These are phyloP conservation scores for Panaeolus papilionaceus DNA, from an alignment of 768 basidiomycete species.

Conservation along the genomic window DNA sequence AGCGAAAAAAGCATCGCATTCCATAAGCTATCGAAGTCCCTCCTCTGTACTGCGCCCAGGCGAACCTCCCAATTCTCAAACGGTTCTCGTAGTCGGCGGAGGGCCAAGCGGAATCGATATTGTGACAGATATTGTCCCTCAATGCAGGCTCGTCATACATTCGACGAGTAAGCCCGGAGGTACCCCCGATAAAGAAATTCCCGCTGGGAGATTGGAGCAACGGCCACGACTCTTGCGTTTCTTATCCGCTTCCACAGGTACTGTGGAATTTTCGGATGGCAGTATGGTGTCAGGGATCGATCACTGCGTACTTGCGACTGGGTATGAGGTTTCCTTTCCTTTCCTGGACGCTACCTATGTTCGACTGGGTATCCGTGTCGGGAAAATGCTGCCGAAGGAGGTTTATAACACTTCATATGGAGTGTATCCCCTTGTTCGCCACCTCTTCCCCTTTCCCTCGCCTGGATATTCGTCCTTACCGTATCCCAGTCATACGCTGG, in stretches of 20 bases:
- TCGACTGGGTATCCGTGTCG: conserved; percentile 37
- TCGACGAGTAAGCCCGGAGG: conserved; percentile 55
- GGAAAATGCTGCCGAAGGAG: conserved; percentile 53
- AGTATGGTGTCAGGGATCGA: conserved; percentile 60
- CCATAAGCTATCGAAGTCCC: conserved; percentile 71
- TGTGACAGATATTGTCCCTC: conserved; percentile 56
- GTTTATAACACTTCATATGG: conserved; percentile 70
- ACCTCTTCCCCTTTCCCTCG: conserved; percentile 68
- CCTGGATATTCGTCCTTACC: conserved; percentile 53
- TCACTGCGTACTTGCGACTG: conserved; percentile 77
- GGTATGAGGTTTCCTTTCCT: conserved; percentile 69
- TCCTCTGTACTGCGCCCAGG: conserved; percentile 19
- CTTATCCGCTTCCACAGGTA: conserved; percentile 35
- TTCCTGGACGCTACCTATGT: conserved; percentile 48
- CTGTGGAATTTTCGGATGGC: conserved; percentile 66
- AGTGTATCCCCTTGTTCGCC: conserved; percentile 74
- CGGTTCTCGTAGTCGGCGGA: conserved; percentile 52
- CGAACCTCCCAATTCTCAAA: conserved; percentile 42
- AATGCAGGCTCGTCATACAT: conserved; percentile 56
- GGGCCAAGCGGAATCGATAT: conserved; percentile 79
- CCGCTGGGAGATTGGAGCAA: conserved; percentile 13
- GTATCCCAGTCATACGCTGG: conserved; percentile 58
- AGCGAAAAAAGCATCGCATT: conserved; percentile 61
- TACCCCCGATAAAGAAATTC: conserved; percentile 24
- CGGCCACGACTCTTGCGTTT: conserved; percentile 8